phyloP scores from a whole-genome alignment of 768 basidiomycete species.

The Mycena rebaudengoi region DNA sequence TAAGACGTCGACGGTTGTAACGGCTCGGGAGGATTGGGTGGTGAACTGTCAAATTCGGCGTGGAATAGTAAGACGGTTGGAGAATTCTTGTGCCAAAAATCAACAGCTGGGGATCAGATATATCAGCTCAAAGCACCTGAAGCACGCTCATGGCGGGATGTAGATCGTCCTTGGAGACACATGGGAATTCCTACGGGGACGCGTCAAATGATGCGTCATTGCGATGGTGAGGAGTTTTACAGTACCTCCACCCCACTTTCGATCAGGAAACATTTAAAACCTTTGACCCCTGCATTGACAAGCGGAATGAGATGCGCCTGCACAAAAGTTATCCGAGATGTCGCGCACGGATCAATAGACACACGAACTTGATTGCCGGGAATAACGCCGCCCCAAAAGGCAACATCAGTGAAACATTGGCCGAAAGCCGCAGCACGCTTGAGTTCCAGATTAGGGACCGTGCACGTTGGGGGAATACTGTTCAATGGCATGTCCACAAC shows the following conservation, averaged over 20 bases:
- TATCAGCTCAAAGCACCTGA: conserved; percentile 55
- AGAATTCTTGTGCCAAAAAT: conserved; percentile 55
- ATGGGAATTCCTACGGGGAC: conserved; percentile 84
- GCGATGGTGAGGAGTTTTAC: conserved; percentile 12
- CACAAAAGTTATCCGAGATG: background rate
- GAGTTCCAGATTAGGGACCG: conserved; percentile 71
- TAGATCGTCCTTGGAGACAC: conserved; percentile 77
- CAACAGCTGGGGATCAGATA: conserved; percentile 7
- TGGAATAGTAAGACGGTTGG: conserved; percentile 87
- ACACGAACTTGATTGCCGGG: conserved; percentile 83
- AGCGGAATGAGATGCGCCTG: conserved; percentile 77
- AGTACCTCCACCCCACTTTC: conserved; percentile 93
- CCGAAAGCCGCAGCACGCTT: conserved; percentile 78
- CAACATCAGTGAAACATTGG: conserved; percentile 84
- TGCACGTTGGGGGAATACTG: conserved; percentile 95
- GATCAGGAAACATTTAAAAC: conserved; percentile 97
- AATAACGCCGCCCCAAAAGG: conserved; percentile 95
- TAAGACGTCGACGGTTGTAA: conserved; percentile 57
- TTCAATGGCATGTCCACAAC: conserved; percentile 98
- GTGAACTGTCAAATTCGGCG: conserved; percentile 75
- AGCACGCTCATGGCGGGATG: conserved; percentile 75
- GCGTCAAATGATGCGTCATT: background rate
- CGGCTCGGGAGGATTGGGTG: conserved; percentile 19
- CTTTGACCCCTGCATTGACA: conserved; percentile 83
- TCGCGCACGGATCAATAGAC: background rate